These are phyloP conservation scores for Acanthamoeba healyi DNA, from an alignment of 208 protist species.

Conservation along the genomic window DNA sequence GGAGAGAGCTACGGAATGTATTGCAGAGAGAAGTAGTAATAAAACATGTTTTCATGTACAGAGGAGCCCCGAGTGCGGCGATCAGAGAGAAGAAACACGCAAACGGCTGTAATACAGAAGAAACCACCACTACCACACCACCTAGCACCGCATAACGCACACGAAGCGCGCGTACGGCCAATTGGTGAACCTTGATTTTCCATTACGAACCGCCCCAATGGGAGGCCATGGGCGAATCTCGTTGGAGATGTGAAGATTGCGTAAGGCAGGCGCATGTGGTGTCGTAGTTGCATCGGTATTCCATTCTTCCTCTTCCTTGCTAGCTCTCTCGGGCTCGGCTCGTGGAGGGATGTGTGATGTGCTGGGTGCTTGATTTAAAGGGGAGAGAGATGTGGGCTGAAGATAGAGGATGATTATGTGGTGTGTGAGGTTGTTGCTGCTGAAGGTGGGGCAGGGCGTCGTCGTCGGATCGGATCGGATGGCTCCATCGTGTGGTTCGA, in stretches of 20 bases:
- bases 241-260: too few relatives aligned
- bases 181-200: too few relatives aligned
- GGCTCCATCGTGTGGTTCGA: neutral
- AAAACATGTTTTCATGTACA: constrained; percentile 62
- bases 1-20: constrained; percentile 10
- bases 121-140: too few relatives aligned
- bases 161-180: neutral
- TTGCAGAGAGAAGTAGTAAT: constrained; percentile 2
- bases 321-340: neutral
- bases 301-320: constrained; percentile 19
- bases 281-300: neutral
- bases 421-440: neutral
- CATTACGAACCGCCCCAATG: too few relatives aligned
- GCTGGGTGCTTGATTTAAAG: neutral
- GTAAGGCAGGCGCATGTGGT: too few relatives aligned
- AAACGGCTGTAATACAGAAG: neutral
- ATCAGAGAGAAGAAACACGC: neutral
- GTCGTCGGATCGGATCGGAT: too few relatives aligned
- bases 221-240: too few relatives aligned
- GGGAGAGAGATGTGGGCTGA: neutral
- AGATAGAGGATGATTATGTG: neutral
- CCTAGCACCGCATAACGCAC: too few relatives aligned
- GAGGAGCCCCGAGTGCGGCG: constrained; percentile 19
- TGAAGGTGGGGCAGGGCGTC: too few relatives aligned
- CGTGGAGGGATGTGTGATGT: neutral